Percentiles rank a stretch among this genome's conserved stretches.
Evolutionary conservation across 2,329 filamentous ascomycete genomes (phyloP).

Genomic region (Colletotrichum lupini): DNA sequence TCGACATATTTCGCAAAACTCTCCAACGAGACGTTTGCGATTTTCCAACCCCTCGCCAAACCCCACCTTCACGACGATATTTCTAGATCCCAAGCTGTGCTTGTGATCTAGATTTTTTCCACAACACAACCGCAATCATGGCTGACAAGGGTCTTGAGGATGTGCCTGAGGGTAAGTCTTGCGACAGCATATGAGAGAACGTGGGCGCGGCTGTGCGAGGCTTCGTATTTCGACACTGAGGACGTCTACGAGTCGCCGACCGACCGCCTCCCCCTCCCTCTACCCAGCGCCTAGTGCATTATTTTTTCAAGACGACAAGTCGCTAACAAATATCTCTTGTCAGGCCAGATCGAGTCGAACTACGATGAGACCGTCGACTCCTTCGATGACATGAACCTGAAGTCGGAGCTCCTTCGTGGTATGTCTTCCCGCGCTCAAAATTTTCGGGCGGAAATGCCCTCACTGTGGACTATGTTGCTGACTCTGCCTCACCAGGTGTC

Average conservation of each 20-base stretch:
- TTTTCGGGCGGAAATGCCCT: slow-evolving; percentile 32
- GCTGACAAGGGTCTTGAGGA: slow-evolving; percentile 99
- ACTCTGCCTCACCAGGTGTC: slow-evolving; percentile 69
- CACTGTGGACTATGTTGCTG: slow-evolving; percentile 12
- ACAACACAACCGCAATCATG: slow-evolving; percentile 85
- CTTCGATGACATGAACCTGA: slow-evolving; percentile 98
- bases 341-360: slow-evolving; percentile 99
- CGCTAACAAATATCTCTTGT: slow-evolving; percentile 30
- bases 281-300: slow-evolving; percentile 8
- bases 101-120: slow-evolving; percentile 78
- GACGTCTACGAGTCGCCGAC: slow-evolving; percentile 8
- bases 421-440: slow-evolving; percentile 41
- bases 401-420: slow-evolving; percentile 95
- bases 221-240: neutral
- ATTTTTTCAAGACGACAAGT: slow-evolving; percentile 34
- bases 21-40: slow-evolving; percentile 44
- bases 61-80: slow-evolving; percentile 37
- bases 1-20: slow-evolving; percentile 39
- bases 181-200: neutral
- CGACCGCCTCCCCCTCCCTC: slow-evolving; percentile 1
- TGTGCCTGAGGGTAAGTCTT: slow-evolving; percentile 78
- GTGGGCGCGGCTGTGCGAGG: neutral
- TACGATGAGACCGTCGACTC: slow-evolving; percentile 99
- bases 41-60: slow-evolving; percentile 48
- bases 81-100: slow-evolving; percentile 81